Conservation (phyloP, 768 basidiomycete species). For the Lactifluus piperatus region DNA sequence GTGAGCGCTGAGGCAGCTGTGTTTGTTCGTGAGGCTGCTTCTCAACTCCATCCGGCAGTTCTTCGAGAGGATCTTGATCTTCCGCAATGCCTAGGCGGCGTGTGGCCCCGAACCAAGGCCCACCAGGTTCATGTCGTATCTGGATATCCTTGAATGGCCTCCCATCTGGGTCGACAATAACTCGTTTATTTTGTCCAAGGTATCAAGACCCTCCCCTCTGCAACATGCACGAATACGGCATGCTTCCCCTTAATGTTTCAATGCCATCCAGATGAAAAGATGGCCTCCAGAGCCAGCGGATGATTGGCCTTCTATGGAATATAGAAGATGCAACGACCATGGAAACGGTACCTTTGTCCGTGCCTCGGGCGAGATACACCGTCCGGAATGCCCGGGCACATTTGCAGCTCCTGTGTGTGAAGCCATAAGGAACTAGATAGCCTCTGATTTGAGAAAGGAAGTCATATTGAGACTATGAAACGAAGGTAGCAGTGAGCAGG, state of each 20-base stretch:
- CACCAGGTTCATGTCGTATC: conserved; percentile 80
- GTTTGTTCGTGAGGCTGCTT: conserved; percentile 75
- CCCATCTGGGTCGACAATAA: conserved; percentile 80
- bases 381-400: conserved; percentile 76
- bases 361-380: conserved; percentile 79
- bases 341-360: conserved; percentile 79
- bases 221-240: conserved; percentile 91
- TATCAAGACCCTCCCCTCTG: conserved; percentile 91
- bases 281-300: conserved; percentile 85
- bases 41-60: conserved; percentile 79
- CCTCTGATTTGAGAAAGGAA: conserved; percentile 93
- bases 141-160: conserved; percentile 90
- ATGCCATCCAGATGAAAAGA: conserved; percentile 89
- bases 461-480: conserved; percentile 82
- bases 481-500: too few relatives aligned
- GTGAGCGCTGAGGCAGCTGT: conserved; percentile 92
- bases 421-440: conserved; percentile 69
- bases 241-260: conserved; percentile 88
- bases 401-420: conserved; percentile 32
- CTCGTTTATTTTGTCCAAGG: conserved; percentile 88
- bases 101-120: conserved; percentile 70
- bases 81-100: conserved; percentile 88
- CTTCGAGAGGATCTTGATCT: conserved; percentile 83
- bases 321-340: conserved; percentile 90
- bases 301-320: conserved; percentile 43